Evolutionary conservation across 2,329 filamentous ascomycete species (phyloP).

Genomic region (Ascochyta koolunga): DNA sequence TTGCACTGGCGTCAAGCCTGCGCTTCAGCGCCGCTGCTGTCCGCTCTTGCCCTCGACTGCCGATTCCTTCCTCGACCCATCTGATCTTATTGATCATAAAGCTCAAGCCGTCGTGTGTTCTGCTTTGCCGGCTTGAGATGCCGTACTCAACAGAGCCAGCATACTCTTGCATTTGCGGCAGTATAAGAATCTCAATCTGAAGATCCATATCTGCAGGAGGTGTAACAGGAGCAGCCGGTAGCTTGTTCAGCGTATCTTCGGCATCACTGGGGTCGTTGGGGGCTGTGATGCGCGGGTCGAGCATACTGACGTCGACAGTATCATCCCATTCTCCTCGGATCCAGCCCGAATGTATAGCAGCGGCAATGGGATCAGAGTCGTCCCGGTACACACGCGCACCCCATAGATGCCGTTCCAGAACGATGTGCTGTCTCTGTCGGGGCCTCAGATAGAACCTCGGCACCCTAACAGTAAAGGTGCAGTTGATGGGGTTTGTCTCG

Average conservation of each 20-base stretch:
- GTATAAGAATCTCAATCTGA: slow-evolving; percentile 83
- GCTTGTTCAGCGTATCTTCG: slow-evolving; percentile 50
- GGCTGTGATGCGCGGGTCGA: slow-evolving; percentile 62
- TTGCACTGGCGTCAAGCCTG: slow-evolving; percentile 44
- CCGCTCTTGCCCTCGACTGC: slow-evolving; percentile 46
- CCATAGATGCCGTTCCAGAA: slow-evolving; percentile 80
- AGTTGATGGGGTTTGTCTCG: slow-evolving; percentile 77
- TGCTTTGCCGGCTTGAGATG: slow-evolving; percentile 81
- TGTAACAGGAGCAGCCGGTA: slow-evolving; percentile 61
- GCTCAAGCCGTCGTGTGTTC: slow-evolving; percentile 84
- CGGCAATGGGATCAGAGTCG: slow-evolving; percentile 90
- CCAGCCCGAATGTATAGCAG: slow-evolving; percentile 92
- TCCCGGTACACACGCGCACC: slow-evolving; percentile 95
- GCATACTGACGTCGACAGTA: slow-evolving; percentile 72
- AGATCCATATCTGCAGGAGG: slow-evolving; percentile 75
- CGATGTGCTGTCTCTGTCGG: slow-evolving; percentile 80
- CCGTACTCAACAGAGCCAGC: slow-evolving; percentile 76
- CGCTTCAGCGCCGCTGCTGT: slow-evolving; percentile 46
- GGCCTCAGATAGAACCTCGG: slow-evolving; percentile 76
- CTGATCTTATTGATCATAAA: slow-evolving; percentile 82
- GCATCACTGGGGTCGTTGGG: slow-evolving; percentile 51
- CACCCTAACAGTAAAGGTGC: slow-evolving; percentile 86
- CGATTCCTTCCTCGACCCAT: slow-evolving; percentile 78
- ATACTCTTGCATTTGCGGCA: slow-evolving; percentile 81
- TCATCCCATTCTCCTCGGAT: slow-evolving; percentile 87